Evolutionary conservation across 2,329 filamentous ascomycete species (phyloP), one percentile per base, ranked within the genome.

Genomic region (Aureobasidium sp.): DNA sequence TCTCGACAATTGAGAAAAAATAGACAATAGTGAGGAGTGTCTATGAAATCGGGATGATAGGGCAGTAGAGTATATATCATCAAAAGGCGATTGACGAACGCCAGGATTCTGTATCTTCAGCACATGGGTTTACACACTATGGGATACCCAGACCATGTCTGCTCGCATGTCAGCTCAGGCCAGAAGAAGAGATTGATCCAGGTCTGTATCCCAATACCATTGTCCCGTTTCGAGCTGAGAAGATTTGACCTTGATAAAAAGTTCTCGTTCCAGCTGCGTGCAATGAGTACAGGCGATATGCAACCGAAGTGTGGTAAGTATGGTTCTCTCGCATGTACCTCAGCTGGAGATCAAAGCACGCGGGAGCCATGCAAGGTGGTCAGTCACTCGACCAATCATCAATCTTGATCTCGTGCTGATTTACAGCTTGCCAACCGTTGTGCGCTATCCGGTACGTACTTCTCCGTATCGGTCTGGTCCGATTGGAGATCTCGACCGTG

Each of bases 291-390:
- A 29, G 11, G 9, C 43, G 36, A 56, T 56, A 56, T 56, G 53
- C 53, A 56, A 36, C 16, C 53, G 23, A 56, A 56, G 53, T 43
- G 53, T 56, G 53, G 36, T 42, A 56, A 56, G 53, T 56, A 43
- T 56, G 23, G 7, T 36, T 29, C 25, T n/a, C 9, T 42, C 8
- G 38, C 53, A 56, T 42, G 53, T 43, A 56, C 38, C 53, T 56
- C 53, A 56, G 53, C 53, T 43, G n/a, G 9, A n/a, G 38, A 36
- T 18, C 23, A 10, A 20, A 16, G 18, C 53, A 56, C 53, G 53
- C 42, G 53, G 36, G 29, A n/a, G 10, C 51, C 51, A 38, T 54
- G 51, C 25, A 25, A 40, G 13, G 27, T 11, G 33, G 13, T 2
- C n/a, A 40, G 27, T 27, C 31, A 23, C 36, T 42, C 3, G 31